Percentiles rank a stretch among this genome's conserved stretches.
phyloP scores from a whole-genome alignment of 2,329 filamentous ascomycete genomes.

The Aureobasidium melanogenum region DNA sequence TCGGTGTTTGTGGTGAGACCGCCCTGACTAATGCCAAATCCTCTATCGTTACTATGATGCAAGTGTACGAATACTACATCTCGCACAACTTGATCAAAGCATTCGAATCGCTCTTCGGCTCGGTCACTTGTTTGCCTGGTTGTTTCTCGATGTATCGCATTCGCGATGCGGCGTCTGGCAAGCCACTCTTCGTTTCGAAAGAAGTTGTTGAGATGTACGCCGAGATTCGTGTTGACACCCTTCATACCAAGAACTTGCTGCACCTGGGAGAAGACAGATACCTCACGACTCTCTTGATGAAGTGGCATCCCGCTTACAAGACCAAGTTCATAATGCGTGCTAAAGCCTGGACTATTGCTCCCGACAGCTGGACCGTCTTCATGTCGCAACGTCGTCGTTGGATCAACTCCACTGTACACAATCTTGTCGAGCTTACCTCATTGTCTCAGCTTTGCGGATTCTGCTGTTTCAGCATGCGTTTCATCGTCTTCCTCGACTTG shows the following conservation, averaged over 20 bases:
- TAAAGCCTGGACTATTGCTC: constrained; percentile 94
- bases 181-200: constrained; percentile 90
- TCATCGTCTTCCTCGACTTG: constrained; percentile 90
- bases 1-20: constrained; percentile 91
- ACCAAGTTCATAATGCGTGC: constrained; percentile 93
- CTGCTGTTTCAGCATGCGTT: constrained; percentile 99
- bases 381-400: constrained; percentile 96
- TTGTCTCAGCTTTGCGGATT: constrained; percentile 93
- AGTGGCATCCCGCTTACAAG: constrained; percentile 89
- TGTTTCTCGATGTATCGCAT: constrained; percentile 99
- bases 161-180: constrained; percentile 85
- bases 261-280: constrained; percentile 97
- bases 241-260: constrained; percentile 97
- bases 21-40: constrained; percentile 85
- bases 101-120: constrained; percentile 94
- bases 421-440: constrained; percentile 89
- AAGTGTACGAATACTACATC: constrained; percentile 99
- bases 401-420: constrained; percentile 99
- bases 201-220: constrained; percentile 83
- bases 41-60: constrained; percentile 96
- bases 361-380: constrained; percentile 89
- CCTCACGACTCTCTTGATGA: constrained; percentile 86
- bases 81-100: constrained; percentile 95
- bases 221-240: constrained; percentile 90
- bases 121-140: constrained; percentile 92